A percentile compares a stretch with the other conserved stretches of the same genome.
These are phyloP conservation scores for Phanerochaete carnosa DNA, from an alignment of 768 basidiomycete species.

Conservation along the genomic window DNA sequence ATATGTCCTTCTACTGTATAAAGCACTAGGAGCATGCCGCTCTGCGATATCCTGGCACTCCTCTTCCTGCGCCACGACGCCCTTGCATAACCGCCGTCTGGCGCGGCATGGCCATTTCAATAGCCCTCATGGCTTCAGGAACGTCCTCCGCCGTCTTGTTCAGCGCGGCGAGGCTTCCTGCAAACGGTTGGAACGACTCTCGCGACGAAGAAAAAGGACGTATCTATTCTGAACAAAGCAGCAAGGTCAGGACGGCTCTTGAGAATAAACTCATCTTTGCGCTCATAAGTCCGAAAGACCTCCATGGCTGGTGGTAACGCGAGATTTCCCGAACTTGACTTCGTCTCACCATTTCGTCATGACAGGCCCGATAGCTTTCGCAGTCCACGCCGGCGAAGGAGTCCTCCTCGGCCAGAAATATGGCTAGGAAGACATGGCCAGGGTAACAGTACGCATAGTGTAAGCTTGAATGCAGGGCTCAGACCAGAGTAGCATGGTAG, in stretches of 20 bases:
- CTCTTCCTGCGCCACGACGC: background rate
- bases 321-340: background rate
- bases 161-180: background rate
- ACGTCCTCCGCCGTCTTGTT: background rate
- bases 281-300: background rate
- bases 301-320: background rate
- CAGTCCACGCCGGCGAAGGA: background rate
- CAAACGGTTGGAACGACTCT: background rate
- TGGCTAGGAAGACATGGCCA: background rate
- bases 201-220: background rate
- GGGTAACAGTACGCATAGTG: no score
- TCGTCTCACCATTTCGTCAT: background rate
- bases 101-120: background rate
- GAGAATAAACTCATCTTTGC: background rate
- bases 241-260: background rate
- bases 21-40: background rate
- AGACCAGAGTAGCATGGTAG: no score
- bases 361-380: background rate
- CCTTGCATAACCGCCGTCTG: background rate
- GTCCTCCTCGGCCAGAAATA: background rate
- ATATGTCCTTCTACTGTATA: background rate
- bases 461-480: background rate
- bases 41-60: background rate
- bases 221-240: background rate
- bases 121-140: background rate